A percentile compares a stretch with the other conserved stretches of the same genome.
These are phyloP conservation scores for Macadamia tetraphylla DNA, from an alignment of 164 flowering plant genomes.

Conservation along the genomic window DNA sequence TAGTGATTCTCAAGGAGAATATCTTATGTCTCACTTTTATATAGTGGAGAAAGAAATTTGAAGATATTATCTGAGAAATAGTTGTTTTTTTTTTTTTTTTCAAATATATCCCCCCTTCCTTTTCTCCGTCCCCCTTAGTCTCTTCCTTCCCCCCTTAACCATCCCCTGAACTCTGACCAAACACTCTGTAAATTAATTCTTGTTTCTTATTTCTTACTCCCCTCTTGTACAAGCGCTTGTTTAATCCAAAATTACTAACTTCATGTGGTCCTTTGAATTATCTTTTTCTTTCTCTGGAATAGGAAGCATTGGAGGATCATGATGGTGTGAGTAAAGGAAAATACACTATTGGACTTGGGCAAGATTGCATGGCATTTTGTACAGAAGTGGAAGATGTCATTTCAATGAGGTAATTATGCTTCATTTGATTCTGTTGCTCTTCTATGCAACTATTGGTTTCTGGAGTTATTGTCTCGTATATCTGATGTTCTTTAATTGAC, in stretches of 20 bases:
- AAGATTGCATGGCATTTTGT: constrained; percentile 97
- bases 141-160: too few relatives aligned
- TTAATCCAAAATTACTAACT: not conserved
- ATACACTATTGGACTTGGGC: constrained; percentile 97
- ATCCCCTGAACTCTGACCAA: not conserved
- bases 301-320: constrained; percentile 94
- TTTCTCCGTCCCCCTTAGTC: too few relatives aligned
- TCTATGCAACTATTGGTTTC: not conserved
- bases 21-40: not conserved
- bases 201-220: not conserved
- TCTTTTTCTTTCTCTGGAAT: constrained; percentile 3
- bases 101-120: too few relatives aligned
- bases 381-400: constrained; percentile 94
- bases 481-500: too few relatives aligned
- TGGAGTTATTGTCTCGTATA: not conserved
- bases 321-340: constrained; percentile 98
- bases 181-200: not conserved
- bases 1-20: not conserved
- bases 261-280: not conserved
- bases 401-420: constrained; percentile 75
- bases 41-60: not conserved
- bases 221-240: not conserved
- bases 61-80: too few relatives aligned
- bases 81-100: too few relatives aligned
- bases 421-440: not conserved